These are phyloP conservation scores for Aspergillus cristatus DNA, from an alignment of 495 filamentous ascomycete species.

Conservation along the genomic window DNA sequence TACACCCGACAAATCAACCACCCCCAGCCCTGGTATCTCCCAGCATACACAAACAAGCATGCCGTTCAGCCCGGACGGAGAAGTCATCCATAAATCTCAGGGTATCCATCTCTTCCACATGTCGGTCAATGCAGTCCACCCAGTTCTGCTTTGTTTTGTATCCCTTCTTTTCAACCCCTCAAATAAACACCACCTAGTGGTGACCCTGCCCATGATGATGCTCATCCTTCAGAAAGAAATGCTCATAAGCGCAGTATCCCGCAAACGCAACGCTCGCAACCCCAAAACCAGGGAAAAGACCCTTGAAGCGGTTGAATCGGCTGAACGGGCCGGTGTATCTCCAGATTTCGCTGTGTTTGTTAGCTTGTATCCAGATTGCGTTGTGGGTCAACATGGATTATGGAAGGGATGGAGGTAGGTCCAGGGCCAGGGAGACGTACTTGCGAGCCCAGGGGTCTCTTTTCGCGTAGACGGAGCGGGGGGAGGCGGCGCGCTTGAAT, in stretches of 20 bases:
- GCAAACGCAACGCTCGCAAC: conserved; percentile 87
- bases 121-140: conserved; percentile 1
- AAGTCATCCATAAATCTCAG: conserved; percentile 1
- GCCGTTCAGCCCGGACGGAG: no score
- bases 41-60: no score
- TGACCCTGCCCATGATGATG: conserved; percentile 45
- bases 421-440: conserved; percentile 34
- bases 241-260: conserved; percentile 80
- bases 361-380: no score
- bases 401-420: no score
- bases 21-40: no score
- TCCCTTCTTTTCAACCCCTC: conserved; percentile 1
- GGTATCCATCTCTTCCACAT: background rate
- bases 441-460: conserved; percentile 82
- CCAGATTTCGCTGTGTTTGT: conserved; percentile 70
- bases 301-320: conserved; percentile 75
- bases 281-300: conserved; percentile 79
- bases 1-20: conserved; percentile 34
- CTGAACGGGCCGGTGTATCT: conserved; percentile 85
- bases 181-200: conserved; percentile 15
- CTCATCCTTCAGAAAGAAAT: conserved; percentile 71
- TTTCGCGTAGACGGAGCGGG: conserved; percentile 42
- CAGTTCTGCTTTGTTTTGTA: no score
- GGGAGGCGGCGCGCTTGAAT: conserved; percentile 56
- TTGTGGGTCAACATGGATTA: no score